These are phyloP conservation scores for Fusarium nodosum DNA, from an alignment of 2,329 filamentous ascomycete species.

Conservation along the genomic window DNA sequence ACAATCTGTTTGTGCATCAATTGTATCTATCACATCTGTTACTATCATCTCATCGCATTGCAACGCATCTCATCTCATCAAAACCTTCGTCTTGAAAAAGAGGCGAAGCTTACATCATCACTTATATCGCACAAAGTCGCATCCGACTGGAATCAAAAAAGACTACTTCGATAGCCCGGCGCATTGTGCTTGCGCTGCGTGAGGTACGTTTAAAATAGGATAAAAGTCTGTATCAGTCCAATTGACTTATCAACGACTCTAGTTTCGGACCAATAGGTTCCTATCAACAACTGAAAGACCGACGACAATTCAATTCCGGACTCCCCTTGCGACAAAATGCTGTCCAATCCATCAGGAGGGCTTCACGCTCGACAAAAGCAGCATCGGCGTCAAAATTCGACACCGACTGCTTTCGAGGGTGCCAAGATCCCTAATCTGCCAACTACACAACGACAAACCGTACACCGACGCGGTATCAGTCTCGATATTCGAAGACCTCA, in stretches of 20 bases:
- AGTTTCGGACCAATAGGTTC: slow-evolving; percentile 66
- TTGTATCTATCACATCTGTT: slow-evolving; percentile 29
- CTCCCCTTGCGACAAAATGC: slow-evolving; percentile 79
- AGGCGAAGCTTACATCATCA: slow-evolving; percentile 48
- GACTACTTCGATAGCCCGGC: slow-evolving; percentile 72
- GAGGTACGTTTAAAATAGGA: slow-evolving; percentile 67
- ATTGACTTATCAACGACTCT: slow-evolving; percentile 18
- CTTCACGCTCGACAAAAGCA: slow-evolving; percentile 71
- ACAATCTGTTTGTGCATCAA: slow-evolving; percentile 8
- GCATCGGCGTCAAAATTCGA: slow-evolving; percentile 90
- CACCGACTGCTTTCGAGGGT: slow-evolving; percentile 81
- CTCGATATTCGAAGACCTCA: slow-evolving; percentile 79
- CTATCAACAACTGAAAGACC: not conserved
- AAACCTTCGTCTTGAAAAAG: slow-evolving; percentile 50
- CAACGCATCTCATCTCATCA: slow-evolving; percentile 17
- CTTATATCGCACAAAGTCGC: slow-evolving; percentile 55
- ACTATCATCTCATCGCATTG: not conserved
- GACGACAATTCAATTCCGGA: slow-evolving; percentile 71
- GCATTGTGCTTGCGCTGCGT: slow-evolving; percentile 86
- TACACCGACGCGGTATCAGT: slow-evolving; percentile 87
- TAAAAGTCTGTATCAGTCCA: not conserved
- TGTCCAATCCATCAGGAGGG: slow-evolving; percentile 80
- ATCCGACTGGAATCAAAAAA: slow-evolving; percentile 64
- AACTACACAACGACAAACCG: slow-evolving; percentile 61
- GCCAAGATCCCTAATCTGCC: slow-evolving; percentile 76